Evolutionary conservation across 2,329 filamentous ascomycete genomes (phyloP).

Genomic region (Teratosphaeria destructans): DNA sequence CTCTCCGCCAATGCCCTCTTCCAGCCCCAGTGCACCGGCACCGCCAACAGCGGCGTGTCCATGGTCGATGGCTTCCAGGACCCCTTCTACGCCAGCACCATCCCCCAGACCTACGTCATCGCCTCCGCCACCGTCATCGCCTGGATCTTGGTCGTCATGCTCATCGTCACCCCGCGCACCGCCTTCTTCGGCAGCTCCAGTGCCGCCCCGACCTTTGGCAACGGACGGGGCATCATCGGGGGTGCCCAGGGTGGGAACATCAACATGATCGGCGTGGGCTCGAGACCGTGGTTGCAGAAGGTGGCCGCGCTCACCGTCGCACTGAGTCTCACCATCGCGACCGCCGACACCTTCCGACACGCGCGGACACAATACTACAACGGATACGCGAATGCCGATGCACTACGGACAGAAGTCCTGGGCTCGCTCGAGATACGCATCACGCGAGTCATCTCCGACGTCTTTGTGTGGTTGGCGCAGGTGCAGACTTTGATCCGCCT

Average conservation of each 20-base stretch:
- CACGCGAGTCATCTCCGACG: constrained; percentile 86
- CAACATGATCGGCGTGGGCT: constrained; percentile 73
- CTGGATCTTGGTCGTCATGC: constrained; percentile 86
- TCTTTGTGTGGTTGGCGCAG: constrained; percentile 94
- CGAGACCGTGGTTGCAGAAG: constrained; percentile 83
- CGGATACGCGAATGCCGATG: constrained; percentile 69
- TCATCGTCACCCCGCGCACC: constrained; percentile 88
- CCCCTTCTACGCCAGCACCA: constrained; percentile 88
- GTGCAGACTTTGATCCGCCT: constrained; percentile 92
- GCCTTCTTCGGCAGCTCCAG: constrained; percentile 70
- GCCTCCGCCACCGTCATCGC: constrained; percentile 83
- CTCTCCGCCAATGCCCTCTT: constrained; percentile 51
- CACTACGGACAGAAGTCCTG: constrained; percentile 68
- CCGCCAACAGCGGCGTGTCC: constrained; percentile 33
- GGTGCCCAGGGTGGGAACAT: constrained; percentile 54
- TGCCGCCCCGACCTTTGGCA: constrained; percentile 34
- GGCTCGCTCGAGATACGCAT: constrained; percentile 78
- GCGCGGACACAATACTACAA: constrained; percentile 70
- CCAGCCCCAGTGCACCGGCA: constrained; percentile 44
- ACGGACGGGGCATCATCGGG: constrained; percentile 77
- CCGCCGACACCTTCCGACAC: constrained; percentile 78
- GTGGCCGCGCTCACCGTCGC: constrained; percentile 53
- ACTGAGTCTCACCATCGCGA: constrained; percentile 86
- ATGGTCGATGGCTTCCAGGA: constrained; percentile 60
- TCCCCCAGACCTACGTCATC: constrained; percentile 86